phyloP scores from a whole-genome alignment of 2,329 filamentous ascomycete species.

The Paradendryphiella salina region DNA sequence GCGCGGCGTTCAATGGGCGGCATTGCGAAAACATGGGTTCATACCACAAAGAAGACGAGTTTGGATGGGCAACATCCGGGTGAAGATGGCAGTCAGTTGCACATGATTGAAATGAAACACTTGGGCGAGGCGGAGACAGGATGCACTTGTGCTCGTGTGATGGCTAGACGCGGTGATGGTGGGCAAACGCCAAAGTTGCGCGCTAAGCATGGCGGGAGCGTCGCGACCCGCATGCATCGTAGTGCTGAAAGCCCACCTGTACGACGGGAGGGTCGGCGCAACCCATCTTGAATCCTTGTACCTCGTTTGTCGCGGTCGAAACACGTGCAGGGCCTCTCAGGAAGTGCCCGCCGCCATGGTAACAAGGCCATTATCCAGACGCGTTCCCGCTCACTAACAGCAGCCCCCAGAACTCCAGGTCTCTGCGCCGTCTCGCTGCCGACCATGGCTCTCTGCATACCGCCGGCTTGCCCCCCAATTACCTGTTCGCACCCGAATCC shows the following conservation, averaged over 20 bases:
- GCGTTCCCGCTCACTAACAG: conserved; percentile 8
- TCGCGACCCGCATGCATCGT: conserved; percentile 6
- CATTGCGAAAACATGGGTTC: not conserved
- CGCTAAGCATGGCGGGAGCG: conserved; percentile 17
- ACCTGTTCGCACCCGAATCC: conserved; percentile 56
- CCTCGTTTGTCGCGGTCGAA: not conserved
- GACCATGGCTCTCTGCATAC: conserved; percentile 63
- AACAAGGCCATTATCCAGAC: not conserved
- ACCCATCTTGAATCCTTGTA: not conserved
- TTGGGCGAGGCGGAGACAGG: not conserved
- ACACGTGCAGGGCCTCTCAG: not conserved
- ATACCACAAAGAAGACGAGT: not conserved
- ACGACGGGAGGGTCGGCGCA: not conserved
- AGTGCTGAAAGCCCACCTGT: not conserved
- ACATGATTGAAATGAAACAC: not conserved
- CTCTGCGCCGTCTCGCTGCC: conserved; percentile 61
- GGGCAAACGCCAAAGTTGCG: conserved; percentile 13
- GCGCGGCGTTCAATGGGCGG: conserved; percentile 4
- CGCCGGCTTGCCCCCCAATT: conserved; percentile 62
- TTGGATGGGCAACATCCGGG: not conserved
- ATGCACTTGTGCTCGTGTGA: not conserved
- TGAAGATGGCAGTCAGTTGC: not conserved
- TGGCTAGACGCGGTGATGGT: not conserved
- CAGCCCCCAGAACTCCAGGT: conserved; percentile 50
- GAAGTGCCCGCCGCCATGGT: conserved; percentile 17